Evolutionary conservation across 2,329 filamentous ascomycete species (phyloP).

Genomic region (Emericellopsis cladophorae): DNA sequence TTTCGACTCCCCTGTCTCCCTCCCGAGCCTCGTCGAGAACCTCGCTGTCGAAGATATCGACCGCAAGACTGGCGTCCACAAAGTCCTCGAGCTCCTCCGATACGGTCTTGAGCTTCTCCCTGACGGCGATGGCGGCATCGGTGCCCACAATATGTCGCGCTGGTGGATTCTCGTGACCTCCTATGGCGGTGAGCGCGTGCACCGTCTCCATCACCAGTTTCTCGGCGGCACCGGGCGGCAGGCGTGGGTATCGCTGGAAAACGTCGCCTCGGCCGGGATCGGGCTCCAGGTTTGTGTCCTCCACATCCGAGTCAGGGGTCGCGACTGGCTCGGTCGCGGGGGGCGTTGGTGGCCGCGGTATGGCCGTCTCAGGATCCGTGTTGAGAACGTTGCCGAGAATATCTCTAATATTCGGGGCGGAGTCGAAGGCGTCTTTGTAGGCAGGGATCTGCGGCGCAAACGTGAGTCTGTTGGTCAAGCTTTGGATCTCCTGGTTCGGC

Average conservation of each 20-base stretch:
- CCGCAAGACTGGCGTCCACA: slow-evolving; percentile 74
- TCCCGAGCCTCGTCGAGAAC: slow-evolving; percentile 35
- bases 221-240: slow-evolving; percentile 57
- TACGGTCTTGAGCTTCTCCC: slow-evolving; percentile 92
- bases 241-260: slow-evolving; percentile 59
- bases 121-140: slow-evolving; percentile 77
- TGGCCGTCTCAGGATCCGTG: slow-evolving; percentile 52
- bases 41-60: slow-evolving; percentile 59
- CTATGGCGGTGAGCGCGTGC: slow-evolving; percentile 81
- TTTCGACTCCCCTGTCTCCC: background rate
- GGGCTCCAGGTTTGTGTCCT: slow-evolving; percentile 16
- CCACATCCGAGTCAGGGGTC: slow-evolving; percentile 14
- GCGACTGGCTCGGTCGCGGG: background rate
- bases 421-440: slow-evolving; percentile 23
- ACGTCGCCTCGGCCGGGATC: slow-evolving; percentile 27
- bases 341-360: slow-evolving; percentile 15
- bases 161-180: slow-evolving; percentile 90
- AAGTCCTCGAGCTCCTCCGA: slow-evolving; percentile 96
- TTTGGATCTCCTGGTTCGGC: slow-evolving; percentile 83
- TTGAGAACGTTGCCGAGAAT: slow-evolving; percentile 74
- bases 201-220: slow-evolving; percentile 78
- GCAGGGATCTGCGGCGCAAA: slow-evolving; percentile 66
- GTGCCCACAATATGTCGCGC: slow-evolving; percentile 87
- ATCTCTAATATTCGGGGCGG: slow-evolving; percentile 69
- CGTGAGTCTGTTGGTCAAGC: slow-evolving; percentile 75